Evolutionary conservation across 306 rosid genomes (phyloP).

Genomic region (Prunus salicina): DNA sequence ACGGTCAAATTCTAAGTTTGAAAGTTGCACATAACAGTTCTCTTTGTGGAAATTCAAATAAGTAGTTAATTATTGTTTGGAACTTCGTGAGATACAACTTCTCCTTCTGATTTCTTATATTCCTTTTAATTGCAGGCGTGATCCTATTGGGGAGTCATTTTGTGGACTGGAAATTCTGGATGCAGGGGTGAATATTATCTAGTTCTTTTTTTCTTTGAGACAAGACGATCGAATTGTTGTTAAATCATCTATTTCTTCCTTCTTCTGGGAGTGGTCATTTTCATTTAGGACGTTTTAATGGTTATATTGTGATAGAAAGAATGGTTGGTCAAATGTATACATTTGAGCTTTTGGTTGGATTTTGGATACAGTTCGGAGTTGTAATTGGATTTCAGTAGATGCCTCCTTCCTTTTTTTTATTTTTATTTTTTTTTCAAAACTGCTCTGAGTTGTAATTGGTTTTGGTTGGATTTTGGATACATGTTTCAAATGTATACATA

Average conservation of each 20-base stretch:
- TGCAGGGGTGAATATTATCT: conserved; percentile 96
- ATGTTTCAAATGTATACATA: no score
- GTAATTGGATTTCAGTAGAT: conserved; percentile 48
- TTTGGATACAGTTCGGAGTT: conserved; percentile 47
- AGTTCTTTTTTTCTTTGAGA: conserved; percentile 46
- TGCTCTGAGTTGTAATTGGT: no score
- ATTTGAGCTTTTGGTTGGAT: conserved; percentile 45
- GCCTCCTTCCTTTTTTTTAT: conserved; percentile 3
- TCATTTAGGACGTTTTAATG: conserved; percentile 46
- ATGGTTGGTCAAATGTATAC: conserved; percentile 49
- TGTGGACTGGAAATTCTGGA: conserved; percentile 69
- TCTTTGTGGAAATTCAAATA: not conserved
- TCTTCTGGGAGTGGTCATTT: conserved; percentile 15
- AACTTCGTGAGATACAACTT: not conserved
- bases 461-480: no score
- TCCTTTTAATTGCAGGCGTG: conserved; percentile 50
- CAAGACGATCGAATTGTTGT: conserved; percentile 48
- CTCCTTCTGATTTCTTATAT: not conserved
- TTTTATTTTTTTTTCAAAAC: no score
- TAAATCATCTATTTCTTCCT: conserved; percentile 29
- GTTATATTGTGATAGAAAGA: conserved; percentile 55
- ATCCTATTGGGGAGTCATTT: conserved; percentile 37
- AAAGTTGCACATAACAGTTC: not conserved
- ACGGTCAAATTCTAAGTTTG: not conserved
- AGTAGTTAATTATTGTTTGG: not conserved